Conservation (phyloP, 2,329 filamentous ascomycete genomes). For the Cytospora chrysosperma region DNA sequence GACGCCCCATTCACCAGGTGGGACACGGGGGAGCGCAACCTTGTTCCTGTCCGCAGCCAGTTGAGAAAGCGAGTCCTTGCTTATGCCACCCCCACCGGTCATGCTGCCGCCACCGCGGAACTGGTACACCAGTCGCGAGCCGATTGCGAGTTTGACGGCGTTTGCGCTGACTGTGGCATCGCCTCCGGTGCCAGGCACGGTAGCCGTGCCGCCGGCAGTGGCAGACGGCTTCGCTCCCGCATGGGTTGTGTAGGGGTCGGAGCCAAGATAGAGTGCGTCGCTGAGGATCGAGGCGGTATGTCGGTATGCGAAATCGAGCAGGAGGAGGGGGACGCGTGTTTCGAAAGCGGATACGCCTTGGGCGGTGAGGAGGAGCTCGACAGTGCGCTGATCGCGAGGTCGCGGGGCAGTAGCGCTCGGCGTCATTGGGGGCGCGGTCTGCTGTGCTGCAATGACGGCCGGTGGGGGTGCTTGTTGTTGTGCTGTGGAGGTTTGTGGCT, state of each 20-base stretch:
- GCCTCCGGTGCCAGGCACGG: conserved; percentile 42
- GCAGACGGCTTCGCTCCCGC: conserved; percentile 53
- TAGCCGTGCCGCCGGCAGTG: conserved; percentile 48
- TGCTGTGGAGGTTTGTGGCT: conserved; percentile 29
- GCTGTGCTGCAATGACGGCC: conserved; percentile 26
- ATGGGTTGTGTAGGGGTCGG: conserved; percentile 65
- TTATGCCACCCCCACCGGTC: conserved; percentile 48
- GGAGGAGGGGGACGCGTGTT: conserved; percentile 75
- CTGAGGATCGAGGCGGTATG: conserved; percentile 71
- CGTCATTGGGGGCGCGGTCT: conserved; percentile 30
- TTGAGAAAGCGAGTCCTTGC: conserved; percentile 75
- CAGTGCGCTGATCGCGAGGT: conserved; percentile 74
- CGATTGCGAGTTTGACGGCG: conserved; percentile 71
- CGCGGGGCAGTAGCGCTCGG: conserved; percentile 49
- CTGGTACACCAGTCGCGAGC: conserved; percentile 65
- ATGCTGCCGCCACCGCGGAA: conserved; percentile 58
- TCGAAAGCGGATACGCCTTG: conserved; percentile 80
- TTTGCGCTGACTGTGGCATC: conserved; percentile 62
- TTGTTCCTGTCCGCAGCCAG: conserved; percentile 71
- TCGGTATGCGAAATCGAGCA: conserved; percentile 84
- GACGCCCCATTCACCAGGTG: conserved; percentile 66
- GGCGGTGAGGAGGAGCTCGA: conserved; percentile 76
- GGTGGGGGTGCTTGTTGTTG: conserved; percentile 24
- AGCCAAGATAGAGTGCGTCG: conserved; percentile 67
- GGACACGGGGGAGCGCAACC: conserved; percentile 61